Conservation (phyloP, 2,329 filamentous ascomycete species). For the Beauveria asiatica region DNA sequence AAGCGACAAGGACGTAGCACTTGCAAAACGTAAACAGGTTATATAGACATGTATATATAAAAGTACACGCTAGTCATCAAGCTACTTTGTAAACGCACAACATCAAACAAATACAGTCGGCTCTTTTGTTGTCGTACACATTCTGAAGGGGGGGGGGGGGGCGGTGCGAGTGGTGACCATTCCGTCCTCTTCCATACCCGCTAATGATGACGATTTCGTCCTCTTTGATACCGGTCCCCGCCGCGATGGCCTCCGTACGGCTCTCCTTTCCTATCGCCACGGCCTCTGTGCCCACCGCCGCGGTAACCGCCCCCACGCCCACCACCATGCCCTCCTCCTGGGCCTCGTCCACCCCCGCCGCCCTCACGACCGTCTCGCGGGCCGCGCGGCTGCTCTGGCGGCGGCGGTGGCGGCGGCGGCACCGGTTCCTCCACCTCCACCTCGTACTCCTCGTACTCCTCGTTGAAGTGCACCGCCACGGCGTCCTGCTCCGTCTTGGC, state of each 20-base stretch:
- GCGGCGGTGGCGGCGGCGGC: constrained; percentile 23
- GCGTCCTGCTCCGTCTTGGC: constrained; percentile 62
- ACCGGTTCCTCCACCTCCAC: constrained; percentile 65
- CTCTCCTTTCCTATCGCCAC: constrained; percentile 24
- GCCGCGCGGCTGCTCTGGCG: constrained; percentile 16
- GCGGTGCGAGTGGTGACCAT: not conserved
- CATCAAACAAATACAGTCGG: not conserved
- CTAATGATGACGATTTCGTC: constrained; percentile 25
- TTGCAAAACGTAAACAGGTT: not conserved
- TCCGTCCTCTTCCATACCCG: constrained; percentile 20
- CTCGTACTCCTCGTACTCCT: constrained; percentile 69
- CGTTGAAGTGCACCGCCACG: constrained; percentile 60
- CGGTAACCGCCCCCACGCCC: constrained; percentile 11
- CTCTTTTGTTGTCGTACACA: not conserved
- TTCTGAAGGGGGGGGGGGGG: too few species aligned
- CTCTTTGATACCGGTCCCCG: constrained; percentile 26
- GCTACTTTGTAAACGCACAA: not conserved
- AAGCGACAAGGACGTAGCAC: not conserved
- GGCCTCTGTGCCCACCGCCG: constrained; percentile 17
- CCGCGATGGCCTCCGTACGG: constrained; percentile 28
- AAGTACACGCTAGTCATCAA: not conserved
- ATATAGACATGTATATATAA: not conserved
- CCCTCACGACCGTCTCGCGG: constrained; percentile 13
- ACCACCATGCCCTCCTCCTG: constrained; percentile 15
- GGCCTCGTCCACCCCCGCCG: constrained; percentile 6